These are phyloP conservation scores for Trametes polyzona DNA, from an alignment of 1,284 basidiomycete genomes.

Conservation along the genomic window DNA sequence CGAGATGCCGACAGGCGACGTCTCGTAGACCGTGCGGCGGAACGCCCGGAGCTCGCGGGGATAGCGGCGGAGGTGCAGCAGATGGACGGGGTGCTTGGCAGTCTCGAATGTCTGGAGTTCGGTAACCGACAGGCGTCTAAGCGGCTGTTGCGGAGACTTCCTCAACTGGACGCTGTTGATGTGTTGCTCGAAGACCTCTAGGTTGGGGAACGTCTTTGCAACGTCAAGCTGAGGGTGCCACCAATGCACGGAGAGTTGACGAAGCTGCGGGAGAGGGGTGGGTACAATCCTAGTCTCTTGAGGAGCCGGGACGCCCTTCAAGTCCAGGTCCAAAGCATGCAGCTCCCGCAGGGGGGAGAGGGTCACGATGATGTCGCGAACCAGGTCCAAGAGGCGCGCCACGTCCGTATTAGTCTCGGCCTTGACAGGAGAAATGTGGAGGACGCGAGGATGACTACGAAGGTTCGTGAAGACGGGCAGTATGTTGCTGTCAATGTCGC, in stretches of 20 bases:
- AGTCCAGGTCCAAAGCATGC: constrained; percentile 12
- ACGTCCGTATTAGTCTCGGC: not conserved
- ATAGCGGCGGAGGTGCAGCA: constrained; percentile 16
- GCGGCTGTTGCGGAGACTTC: not conserved
- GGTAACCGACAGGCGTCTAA: constrained; percentile 14
- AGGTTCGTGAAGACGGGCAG: constrained; percentile 6
- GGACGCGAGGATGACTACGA: constrained; percentile 5
- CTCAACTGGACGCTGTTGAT: constrained; percentile 11
- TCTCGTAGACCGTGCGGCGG: constrained; percentile 12
- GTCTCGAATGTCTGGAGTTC: constrained; percentile 7
- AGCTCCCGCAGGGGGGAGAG: constrained; percentile 7
- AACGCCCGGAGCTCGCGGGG: constrained; percentile 11
- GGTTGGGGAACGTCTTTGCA: constrained; percentile 12
- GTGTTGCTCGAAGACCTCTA: constrained; percentile 13
- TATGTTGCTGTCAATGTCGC: constrained; percentile 7
- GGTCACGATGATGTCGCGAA: constrained; percentile 3
- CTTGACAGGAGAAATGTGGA: constrained; percentile 7
- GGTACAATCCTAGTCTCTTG: not conserved
- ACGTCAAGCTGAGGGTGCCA: constrained; percentile 10
- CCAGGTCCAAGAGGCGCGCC: constrained; percentile 1
- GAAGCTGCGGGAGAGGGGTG: constrained; percentile 5
- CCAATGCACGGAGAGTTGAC: constrained; percentile 15
- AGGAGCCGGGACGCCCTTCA: constrained; percentile 7
- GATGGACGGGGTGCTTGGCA: constrained; percentile 8
- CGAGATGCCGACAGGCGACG: constrained; percentile 16